Conservation (phyloP, 2,329 filamentous ascomycete species). For the Ophiostoma australiae region DNA sequence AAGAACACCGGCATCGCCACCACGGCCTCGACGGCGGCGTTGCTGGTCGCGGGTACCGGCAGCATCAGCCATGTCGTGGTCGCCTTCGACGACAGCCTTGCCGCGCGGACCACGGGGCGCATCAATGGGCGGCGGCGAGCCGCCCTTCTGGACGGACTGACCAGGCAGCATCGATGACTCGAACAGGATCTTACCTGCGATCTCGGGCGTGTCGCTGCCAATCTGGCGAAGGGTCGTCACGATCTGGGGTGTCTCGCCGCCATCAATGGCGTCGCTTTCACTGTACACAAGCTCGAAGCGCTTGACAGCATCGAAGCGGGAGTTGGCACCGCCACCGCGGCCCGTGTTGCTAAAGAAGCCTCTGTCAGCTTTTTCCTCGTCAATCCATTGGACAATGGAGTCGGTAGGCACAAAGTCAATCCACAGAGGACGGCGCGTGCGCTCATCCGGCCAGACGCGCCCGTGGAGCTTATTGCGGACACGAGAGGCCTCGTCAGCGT, state of each 20-base stretch:
- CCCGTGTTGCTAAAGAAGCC: slow-evolving; percentile 13
- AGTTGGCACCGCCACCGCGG: slow-evolving; percentile 32
- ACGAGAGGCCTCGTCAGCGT: slow-evolving; percentile 64
- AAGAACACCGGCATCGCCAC: not conserved
- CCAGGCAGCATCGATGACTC: slow-evolving; percentile 10
- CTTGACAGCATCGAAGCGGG: slow-evolving; percentile 28
- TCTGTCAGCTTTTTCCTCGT: slow-evolving; percentile 53
- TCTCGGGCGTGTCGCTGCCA: slow-evolving; percentile 21
- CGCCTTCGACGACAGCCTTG: not conserved
- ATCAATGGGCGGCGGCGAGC: not conserved
- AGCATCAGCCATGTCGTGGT: not conserved
- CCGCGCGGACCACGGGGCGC: slow-evolving; percentile 11
- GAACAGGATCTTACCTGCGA: slow-evolving; percentile 17
- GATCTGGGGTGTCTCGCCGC: slow-evolving; percentile 43
- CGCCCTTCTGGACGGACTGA: not conserved
- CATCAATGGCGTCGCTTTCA: slow-evolving; percentile 43
- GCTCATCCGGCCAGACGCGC: slow-evolving; percentile 80
- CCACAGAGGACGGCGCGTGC: slow-evolving; percentile 75
- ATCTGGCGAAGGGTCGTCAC: slow-evolving; percentile 55
- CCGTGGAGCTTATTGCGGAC: slow-evolving; percentile 73
- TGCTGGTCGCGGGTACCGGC: not conserved
- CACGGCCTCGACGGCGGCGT: slow-evolving; percentile 9
- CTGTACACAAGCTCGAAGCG: slow-evolving; percentile 73
- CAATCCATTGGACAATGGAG: slow-evolving; percentile 68
- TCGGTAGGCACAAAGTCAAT: slow-evolving; percentile 84